phyloP scores from a whole-genome alignment of 257 asterid genomes.

The Hygrophila difformis region DNA sequence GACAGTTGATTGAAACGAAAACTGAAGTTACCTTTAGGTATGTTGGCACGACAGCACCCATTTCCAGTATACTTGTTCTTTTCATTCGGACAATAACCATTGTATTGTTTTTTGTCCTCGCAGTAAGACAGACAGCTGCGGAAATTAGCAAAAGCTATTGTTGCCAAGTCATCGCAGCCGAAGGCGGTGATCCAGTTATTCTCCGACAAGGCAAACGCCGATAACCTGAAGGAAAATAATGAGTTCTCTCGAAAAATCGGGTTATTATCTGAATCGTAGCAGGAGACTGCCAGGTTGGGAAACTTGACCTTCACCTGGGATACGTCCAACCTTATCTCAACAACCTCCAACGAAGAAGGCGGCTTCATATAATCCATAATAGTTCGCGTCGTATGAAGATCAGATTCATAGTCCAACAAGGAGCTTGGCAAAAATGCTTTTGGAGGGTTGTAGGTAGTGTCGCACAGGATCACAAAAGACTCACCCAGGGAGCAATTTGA shows the following conservation, averaged over 20 bases:
- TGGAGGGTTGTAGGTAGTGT: slow-evolving; percentile 20
- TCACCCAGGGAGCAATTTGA: slow-evolving; percentile 17
- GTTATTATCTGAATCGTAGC: background rate
- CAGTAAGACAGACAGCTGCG: background rate
- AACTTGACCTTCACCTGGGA: slow-evolving; percentile 9
- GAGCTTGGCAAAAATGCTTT: slow-evolving; percentile 14
- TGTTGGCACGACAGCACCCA: slow-evolving; percentile 34
- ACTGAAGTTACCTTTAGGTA: slow-evolving; percentile 30
- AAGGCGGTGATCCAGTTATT: slow-evolving; percentile 21
- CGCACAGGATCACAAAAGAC: slow-evolving; percentile 17
- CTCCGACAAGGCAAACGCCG: slow-evolving; percentile 22
- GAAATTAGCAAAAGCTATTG: too few relatives aligned
- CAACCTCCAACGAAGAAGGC: too few relatives aligned
- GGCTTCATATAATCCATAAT: too few relatives aligned
- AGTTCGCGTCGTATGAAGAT: too few relatives aligned
- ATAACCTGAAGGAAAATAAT: background rate
- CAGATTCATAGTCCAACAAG: slow-evolving; percentile 16
- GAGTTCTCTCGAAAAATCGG: rapidly evolving
- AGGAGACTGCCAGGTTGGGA: slow-evolving; percentile 11
- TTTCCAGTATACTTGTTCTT: too few relatives aligned
- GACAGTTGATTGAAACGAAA: too few relatives aligned
- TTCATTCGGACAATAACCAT: slow-evolving; percentile 29
- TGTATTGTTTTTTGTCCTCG: slow-evolving; percentile 18
- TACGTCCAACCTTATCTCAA: too few relatives aligned
- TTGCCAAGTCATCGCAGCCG: slow-evolving; percentile 22